Percentiles rank a stretch among this genome's conserved stretches.
Evolutionary conservation across 2,329 filamentous ascomycete species (phyloP).

Genomic region (Ceratocystiopsis minuta): DNA sequence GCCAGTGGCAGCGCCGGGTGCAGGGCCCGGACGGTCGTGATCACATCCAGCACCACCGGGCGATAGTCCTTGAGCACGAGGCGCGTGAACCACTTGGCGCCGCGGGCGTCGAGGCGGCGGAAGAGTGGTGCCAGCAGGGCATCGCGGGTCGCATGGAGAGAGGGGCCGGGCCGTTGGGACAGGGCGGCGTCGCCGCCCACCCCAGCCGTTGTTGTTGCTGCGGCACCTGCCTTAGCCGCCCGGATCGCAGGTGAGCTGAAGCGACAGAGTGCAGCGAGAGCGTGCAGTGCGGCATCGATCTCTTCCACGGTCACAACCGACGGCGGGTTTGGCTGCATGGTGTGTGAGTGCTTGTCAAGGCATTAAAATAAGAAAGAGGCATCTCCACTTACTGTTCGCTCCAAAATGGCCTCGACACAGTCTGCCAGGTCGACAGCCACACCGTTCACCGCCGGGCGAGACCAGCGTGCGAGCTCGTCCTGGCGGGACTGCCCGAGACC

Average conservation of each 20-base stretch:
- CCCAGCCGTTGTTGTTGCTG: background rate
- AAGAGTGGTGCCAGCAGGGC: conserved; percentile 38
- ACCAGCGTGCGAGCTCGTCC: conserved; percentile 45
- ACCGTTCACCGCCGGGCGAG: conserved; percentile 37
- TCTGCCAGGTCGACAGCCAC: conserved; percentile 54
- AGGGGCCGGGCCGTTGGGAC: conserved; percentile 3
- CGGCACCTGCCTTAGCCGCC: conserved; percentile 7
- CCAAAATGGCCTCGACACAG: conserved; percentile 49
- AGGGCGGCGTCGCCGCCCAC: background rate
- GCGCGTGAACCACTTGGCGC: conserved; percentile 77
- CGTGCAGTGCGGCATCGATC: conserved; percentile 47
- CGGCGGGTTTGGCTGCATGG: conserved; percentile 29
- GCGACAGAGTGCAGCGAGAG: conserved; percentile 46
- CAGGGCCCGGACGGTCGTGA: conserved; percentile 37
- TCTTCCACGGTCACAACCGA: conserved; percentile 47
- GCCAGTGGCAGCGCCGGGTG: conserved; percentile 54
- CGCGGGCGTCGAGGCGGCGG: conserved; percentile 39
- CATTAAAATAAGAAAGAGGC: background rate
- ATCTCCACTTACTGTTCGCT: conserved; percentile 31
- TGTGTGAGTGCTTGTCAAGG: conserved; percentile 3
- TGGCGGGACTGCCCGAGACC: conserved; percentile 43
- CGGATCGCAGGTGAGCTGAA: conserved; percentile 53
- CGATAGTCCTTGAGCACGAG: conserved; percentile 60
- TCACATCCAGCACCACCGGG: conserved; percentile 44
- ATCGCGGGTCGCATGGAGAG: no score